phyloP scores from a whole-genome alignment of 176 grass and related monocot genomes.

The Bromus sterilis region DNA sequence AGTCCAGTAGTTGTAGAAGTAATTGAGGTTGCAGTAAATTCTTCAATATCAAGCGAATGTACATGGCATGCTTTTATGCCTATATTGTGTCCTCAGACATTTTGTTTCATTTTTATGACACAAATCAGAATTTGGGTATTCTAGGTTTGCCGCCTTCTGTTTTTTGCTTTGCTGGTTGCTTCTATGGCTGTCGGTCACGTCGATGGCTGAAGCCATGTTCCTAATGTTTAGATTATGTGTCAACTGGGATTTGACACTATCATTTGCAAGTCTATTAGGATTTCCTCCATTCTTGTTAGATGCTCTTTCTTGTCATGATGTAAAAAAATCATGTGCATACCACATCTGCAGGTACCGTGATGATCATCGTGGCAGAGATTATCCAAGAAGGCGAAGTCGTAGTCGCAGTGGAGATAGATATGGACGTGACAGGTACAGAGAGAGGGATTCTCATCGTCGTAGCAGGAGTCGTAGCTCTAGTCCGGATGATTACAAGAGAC shows the following conservation, averaged over 20 bases:
- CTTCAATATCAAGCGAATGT: background rate
- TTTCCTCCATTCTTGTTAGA: background rate
- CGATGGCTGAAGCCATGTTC: background rate
- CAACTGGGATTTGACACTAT: background rate
- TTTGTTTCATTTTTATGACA: background rate
- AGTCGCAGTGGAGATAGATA: conserved; percentile 39
- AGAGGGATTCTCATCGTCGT: conserved; percentile 36
- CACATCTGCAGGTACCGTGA: conserved; percentile 32
- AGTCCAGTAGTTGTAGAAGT: background rate
- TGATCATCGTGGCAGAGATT: conserved; percentile 50
- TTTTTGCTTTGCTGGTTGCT: background rate
- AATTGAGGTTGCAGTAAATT: background rate
- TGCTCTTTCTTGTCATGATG: background rate
- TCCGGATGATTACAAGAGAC: conserved; percentile 59
- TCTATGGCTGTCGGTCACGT: background rate
- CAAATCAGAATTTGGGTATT: background rate
- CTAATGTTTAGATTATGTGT: background rate
- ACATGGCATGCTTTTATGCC: background rate
- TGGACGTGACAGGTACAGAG: conserved; percentile 44
- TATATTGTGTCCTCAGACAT: background rate
- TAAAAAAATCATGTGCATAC: background rate
- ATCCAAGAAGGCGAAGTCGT: conserved; percentile 30
- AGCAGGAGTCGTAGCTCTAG: conserved; percentile 58
- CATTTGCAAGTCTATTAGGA: background rate
- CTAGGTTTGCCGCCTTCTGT: background rate